phyloP scores from a whole-genome alignment of 306 rosid genomes.

The Quercus robur region DNA sequence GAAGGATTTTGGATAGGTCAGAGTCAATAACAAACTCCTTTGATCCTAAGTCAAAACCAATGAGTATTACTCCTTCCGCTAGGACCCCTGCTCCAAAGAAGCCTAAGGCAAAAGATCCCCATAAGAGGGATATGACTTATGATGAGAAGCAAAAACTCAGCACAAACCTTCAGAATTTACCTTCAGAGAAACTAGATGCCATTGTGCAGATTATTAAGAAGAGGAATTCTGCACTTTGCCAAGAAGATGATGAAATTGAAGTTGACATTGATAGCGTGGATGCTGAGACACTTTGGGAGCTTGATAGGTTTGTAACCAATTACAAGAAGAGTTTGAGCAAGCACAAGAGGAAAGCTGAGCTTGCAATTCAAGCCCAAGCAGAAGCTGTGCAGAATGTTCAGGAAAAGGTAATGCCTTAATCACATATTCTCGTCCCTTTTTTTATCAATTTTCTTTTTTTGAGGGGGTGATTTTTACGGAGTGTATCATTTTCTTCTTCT shows the following conservation, averaged over 20 bases:
- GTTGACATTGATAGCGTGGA: conserved; percentile 94
- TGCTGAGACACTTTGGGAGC: conserved; percentile 95
- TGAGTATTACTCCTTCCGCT: conserved; percentile 58
- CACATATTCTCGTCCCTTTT: background rate
- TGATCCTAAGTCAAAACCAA: conserved; percentile 43
- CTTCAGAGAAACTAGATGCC: conserved; percentile 79
- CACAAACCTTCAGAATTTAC: conserved; percentile 75
- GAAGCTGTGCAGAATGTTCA: conserved; percentile 41
- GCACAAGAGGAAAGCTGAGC: conserved; percentile 81
- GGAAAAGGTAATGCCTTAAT: conserved; percentile 43
- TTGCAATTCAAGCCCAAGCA: conserved; percentile 64
- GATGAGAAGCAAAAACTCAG: conserved; percentile 91
- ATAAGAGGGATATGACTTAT: conserved; percentile 90
- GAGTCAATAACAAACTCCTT: conserved; percentile 51
- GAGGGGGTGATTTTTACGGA: conserved; percentile 7
- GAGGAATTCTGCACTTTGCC: conserved; percentile 63
- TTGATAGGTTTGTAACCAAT: conserved; percentile 90
- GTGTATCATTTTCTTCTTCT: background rate
- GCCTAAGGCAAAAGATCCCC: conserved; percentile 93
- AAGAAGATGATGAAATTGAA: conserved; percentile 91
- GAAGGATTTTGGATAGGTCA: conserved; percentile 69
- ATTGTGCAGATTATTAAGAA: conserved; percentile 81
- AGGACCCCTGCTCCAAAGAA: conserved; percentile 92
- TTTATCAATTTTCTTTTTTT: background rate
- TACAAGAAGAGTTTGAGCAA: conserved; percentile 94